Conservation (phyloP, 805 yeast species). For the Candida golubevii region DNA sequence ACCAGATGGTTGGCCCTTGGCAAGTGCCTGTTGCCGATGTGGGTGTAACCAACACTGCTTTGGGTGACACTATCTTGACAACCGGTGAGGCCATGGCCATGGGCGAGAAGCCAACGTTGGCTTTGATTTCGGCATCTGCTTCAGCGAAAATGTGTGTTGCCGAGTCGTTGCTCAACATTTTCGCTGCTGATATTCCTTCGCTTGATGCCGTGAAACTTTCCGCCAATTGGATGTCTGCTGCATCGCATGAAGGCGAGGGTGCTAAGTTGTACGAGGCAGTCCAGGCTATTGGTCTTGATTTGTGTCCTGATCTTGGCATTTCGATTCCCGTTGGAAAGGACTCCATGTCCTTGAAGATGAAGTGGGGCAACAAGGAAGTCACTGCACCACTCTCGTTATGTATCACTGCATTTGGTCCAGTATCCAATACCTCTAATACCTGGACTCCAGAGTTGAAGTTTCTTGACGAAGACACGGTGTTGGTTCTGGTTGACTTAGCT, state of each 20-base stretch:
- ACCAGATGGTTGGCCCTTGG: constrained; percentile 99
- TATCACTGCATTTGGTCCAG: constrained; percentile 89
- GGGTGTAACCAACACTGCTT: constrained; percentile 89
- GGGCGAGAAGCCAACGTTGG: constrained; percentile 94
- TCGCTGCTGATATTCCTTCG: constrained; percentile 82
- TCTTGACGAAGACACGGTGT: constrained; percentile 47
- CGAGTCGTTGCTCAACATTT: constrained; percentile 81
- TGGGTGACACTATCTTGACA: constrained; percentile 62
- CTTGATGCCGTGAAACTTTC: constrained; percentile 77
- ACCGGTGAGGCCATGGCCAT: constrained; percentile 98
- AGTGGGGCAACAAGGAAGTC: constrained; percentile 90
- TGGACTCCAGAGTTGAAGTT: constrained; percentile 88
- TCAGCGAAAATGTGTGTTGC: constrained; percentile 96
- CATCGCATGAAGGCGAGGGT: constrained; percentile 93
- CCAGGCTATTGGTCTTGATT: constrained; percentile 88
- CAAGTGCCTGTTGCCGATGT: constrained; percentile 98
- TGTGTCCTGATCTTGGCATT: constrained; percentile 89
- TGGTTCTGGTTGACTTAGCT: constrained; percentile 80
- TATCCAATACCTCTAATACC: constrained; percentile 74
- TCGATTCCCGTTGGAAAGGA: constrained; percentile 98
- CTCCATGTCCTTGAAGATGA: constrained; percentile 99
- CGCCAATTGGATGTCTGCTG: constrained; percentile 99
- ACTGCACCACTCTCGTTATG: constrained; percentile 92
- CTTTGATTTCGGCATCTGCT: constrained; percentile 82
- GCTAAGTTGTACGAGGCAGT: constrained; percentile 93